These are phyloP conservation scores for Peronospora destructor DNA, from an alignment of 352 stramenopile species.

Conservation along the genomic window DNA sequence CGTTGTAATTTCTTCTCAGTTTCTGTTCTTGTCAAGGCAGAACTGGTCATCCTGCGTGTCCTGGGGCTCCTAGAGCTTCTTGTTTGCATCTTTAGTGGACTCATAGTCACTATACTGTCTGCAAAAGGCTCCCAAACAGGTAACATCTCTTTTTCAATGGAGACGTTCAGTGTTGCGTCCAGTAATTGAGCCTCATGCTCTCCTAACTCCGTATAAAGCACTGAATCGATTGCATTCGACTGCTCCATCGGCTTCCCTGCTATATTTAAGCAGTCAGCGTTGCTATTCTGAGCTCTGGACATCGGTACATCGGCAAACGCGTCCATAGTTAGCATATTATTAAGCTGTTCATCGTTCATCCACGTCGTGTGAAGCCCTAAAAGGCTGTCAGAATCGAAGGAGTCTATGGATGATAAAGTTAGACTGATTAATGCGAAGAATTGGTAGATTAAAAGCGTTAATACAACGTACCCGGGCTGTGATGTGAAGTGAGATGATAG, in stretches of 20 bases:
- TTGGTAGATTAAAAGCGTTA: neutral
- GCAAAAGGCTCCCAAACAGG: constrained; percentile 46
- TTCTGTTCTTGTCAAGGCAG: constrained; percentile 11
- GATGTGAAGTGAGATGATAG: constrained; percentile 15
- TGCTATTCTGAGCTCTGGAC: constrained; percentile 23
- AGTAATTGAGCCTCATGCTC: constrained; percentile 25
- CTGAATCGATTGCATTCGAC: constrained; percentile 31
- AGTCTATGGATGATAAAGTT: constrained; percentile 17
- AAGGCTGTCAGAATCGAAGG: constrained; percentile 24
- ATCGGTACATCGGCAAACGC: constrained; percentile 26
- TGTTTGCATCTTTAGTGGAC: constrained; percentile 17
- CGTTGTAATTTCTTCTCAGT: constrained; percentile 7
- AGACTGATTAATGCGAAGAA: neutral
- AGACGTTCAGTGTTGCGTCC: constrained; percentile 27
- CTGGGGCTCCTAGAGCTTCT: constrained; percentile 15
- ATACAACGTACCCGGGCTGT: constrained; percentile 19
- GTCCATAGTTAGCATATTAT: constrained; percentile 26
- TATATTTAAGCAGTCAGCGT: constrained; percentile 8
- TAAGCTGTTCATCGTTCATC: constrained; percentile 48
- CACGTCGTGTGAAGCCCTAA: constrained; percentile 31
- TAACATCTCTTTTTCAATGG: constrained; percentile 44
- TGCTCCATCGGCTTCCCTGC: constrained; percentile 26
- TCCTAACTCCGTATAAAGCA: constrained; percentile 29
- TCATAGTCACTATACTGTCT: constrained; percentile 16
- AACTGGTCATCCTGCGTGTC: constrained; percentile 10